Conservation (phyloP, 192 early-diverging fungal species). For the Spinellus fusiger region DNA sequence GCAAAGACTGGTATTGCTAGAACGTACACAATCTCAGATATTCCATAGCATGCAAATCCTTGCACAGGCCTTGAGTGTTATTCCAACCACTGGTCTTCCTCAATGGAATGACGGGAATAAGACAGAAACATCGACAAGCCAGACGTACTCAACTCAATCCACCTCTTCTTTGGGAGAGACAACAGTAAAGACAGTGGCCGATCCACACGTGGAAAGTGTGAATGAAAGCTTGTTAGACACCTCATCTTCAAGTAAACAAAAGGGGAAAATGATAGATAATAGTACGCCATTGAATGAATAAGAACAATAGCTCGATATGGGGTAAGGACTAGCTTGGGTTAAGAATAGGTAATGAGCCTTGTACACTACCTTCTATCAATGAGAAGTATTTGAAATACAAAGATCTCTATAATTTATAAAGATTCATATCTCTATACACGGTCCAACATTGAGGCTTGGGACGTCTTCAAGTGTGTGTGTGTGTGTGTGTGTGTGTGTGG, state of each 20-base stretch:
- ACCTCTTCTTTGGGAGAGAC: no score
- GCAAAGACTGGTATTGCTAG: conserved; percentile 59
- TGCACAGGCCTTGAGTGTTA: conserved; percentile 31
- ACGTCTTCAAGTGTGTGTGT: no score
- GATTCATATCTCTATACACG: no score
- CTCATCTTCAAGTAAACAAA: not conserved
- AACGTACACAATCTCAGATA: conserved; percentile 57
- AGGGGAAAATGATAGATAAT: not conserved
- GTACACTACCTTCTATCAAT: no score
- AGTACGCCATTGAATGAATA: not conserved
- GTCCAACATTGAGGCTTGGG: no score
- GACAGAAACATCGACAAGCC: not conserved
- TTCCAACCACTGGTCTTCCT: conserved; percentile 15
- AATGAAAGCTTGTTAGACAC: no score
- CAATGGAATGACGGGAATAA: not conserved
- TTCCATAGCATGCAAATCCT: conserved; percentile 38
- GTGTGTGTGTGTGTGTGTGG: no score
- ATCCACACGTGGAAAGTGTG: no score
- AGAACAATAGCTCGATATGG: not conserved
- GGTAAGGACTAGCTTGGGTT: not conserved
- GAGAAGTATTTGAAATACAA: no score
- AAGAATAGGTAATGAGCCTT: no score
- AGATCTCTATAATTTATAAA: no score
- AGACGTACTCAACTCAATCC: not conserved
- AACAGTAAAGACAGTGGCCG: no score